Conservation (phyloP, 169 alveolate species). For the Plasmodium knowlesi region DNA sequence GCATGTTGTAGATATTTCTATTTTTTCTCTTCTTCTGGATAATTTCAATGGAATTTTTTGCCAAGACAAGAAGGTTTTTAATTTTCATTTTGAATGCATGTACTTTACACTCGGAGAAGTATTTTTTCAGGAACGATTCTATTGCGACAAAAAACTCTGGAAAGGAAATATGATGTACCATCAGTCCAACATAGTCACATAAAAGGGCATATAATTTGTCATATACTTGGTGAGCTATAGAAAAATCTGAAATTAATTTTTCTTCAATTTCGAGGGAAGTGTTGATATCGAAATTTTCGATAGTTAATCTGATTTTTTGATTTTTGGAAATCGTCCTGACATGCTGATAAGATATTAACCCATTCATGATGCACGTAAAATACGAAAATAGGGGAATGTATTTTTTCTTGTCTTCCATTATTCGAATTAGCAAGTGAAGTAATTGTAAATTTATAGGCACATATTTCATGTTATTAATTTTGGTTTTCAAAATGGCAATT, state of each 20-base stretch:
- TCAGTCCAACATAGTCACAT: conserved; percentile 66
- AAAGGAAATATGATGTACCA: conserved; percentile 62
- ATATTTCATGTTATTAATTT: conserved; percentile 51
- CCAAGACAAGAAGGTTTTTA: conserved; percentile 11
- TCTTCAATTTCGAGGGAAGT: conserved; percentile 38
- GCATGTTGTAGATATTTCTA: conserved; percentile 12
- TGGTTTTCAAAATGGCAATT: conserved; percentile 57
- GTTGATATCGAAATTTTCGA: conserved; percentile 61
- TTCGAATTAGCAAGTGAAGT: conserved; percentile 35
- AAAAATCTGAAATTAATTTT: conserved; percentile 34
- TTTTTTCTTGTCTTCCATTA: conserved; percentile 62
- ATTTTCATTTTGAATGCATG: conserved; percentile 22
- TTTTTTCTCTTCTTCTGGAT: conserved; percentile 56
- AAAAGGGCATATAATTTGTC: conserved; percentile 51
- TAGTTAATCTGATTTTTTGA: conserved; percentile 9
- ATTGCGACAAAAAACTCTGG: conserved; percentile 67
- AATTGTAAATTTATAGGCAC: conserved; percentile 58
- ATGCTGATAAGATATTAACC: conserved; percentile 30
- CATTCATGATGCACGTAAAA: conserved; percentile 40
- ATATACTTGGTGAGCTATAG: conserved; percentile 47
- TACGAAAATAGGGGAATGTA: conserved; percentile 67
- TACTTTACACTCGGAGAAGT: conserved; percentile 27
- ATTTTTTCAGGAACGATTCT: conserved; percentile 39
- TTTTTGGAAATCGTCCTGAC: conserved; percentile 23
- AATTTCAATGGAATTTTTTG: conserved; percentile 58